Evolutionary conservation across 768 basidiomycete genomes (phyloP).

Genomic region (Gautieria morchelliformis): DNA sequence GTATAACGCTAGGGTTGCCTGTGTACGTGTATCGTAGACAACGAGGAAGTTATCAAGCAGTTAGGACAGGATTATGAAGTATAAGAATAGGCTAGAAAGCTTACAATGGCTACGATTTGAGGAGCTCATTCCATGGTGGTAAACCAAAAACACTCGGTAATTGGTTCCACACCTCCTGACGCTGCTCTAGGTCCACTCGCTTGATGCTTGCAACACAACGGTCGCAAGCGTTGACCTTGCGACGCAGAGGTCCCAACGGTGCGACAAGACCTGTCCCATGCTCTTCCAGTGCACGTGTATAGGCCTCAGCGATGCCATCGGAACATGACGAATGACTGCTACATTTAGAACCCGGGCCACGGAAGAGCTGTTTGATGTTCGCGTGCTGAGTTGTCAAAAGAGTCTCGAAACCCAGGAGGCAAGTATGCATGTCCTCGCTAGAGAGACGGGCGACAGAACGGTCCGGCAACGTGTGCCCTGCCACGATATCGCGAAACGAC

Average conservation of each 20-base stretch:
- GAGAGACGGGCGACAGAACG: neutral
- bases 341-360: neutral
- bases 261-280: neutral
- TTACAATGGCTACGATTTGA: neutral
- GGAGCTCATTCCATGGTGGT: neutral
- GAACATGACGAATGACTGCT: neutral
- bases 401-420: neutral
- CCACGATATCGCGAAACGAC: neutral
- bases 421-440: neutral
- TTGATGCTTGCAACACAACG: neutral
- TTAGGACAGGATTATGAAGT: too few species aligned
- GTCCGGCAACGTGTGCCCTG: neutral
- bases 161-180: neutral
- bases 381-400: neutral
- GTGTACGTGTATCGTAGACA: neutral
- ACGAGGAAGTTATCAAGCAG: neutral
- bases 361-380: neutral
- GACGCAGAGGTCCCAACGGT: neutral
- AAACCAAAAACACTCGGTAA: neutral
- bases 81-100: neutral
- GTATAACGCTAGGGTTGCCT: neutral
- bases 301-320: neutral
- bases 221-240: neutral
- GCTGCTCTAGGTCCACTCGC: neutral
- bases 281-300: neutral